A percentile compares a stretch with the other conserved stretches of the same genome.
Evolutionary conservation across 2,329 filamentous ascomycete genomes (phyloP).

Genomic region (Aspergillus alliaceus): DNA sequence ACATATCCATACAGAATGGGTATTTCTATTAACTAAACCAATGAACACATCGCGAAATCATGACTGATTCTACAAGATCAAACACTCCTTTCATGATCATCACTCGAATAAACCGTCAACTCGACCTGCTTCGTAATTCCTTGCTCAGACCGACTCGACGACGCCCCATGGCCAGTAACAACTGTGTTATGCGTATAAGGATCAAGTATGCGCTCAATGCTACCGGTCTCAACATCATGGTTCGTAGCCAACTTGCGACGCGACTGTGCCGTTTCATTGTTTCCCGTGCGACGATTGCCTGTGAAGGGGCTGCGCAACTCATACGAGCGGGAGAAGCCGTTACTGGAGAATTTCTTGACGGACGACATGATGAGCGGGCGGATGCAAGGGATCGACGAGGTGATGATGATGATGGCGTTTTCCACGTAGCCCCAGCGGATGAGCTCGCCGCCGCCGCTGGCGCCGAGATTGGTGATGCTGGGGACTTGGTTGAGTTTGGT

Average conservation of each 20-base stretch:
- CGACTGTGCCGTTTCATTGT: constrained; percentile 18
- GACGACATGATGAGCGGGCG: constrained; percentile 31
- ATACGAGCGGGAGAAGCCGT: constrained; percentile 24
- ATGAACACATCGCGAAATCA: no score
- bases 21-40: no score
- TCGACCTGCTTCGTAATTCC: constrained; percentile 33
- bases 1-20: no score
- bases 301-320: constrained; percentile 27
- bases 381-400: constrained; percentile 31
- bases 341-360: constrained; percentile 30
- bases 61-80: not conserved
- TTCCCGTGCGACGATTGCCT: constrained; percentile 14
- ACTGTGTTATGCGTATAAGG: not conserved
- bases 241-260: constrained; percentile 14
- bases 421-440: constrained; percentile 33
- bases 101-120: constrained; percentile 17
- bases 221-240: constrained; percentile 19
- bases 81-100: not conserved
- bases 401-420: constrained; percentile 31
- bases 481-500: constrained; percentile 27
- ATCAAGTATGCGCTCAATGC: constrained; percentile 27
- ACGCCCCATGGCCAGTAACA: constrained; percentile 8
- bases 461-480: constrained; percentile 27
- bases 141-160: constrained; percentile 5
- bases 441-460: constrained; percentile 23